phyloP scores from a whole-genome alignment of 2,329 filamentous ascomycete genomes.

The Cadophora sp. region DNA sequence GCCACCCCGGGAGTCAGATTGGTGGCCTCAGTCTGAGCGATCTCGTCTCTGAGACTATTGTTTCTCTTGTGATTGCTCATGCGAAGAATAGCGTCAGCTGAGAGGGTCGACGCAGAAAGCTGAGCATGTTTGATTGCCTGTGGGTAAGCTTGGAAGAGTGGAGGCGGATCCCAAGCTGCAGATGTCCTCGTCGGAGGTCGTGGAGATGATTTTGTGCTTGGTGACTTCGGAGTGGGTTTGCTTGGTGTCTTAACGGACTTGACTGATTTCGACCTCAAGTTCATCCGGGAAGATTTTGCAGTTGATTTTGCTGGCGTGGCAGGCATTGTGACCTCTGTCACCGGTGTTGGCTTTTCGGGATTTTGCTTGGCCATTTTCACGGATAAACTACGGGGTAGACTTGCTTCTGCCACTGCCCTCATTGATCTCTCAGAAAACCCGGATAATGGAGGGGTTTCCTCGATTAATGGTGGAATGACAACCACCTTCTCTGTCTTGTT shows the following conservation, averaged over 20 bases:
- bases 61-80: conserved; percentile 59
- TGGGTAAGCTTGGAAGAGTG: conserved; percentile 85
- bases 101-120: conserved; percentile 69
- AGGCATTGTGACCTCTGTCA: conserved; percentile 17
- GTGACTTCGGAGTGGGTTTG: conserved; percentile 32
- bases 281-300: conserved; percentile 35
- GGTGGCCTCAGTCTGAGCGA: conserved; percentile 37
- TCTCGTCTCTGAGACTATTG: conserved; percentile 49
- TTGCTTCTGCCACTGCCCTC: conserved; percentile 22
- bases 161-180: conserved; percentile 68
- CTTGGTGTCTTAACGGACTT: conserved; percentile 32
- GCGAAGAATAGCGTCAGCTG: conserved; percentile 73
- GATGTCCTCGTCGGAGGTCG: conserved; percentile 33
- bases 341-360: background rate
- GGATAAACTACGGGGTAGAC: conserved; percentile 30
- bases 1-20: conserved; percentile 24
- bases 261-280: conserved; percentile 35
- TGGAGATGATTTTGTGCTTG: conserved; percentile 28
- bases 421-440: conserved; percentile 29
- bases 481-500: conserved; percentile 37
- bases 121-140: conserved; percentile 80
- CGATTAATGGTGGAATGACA: conserved; percentile 29
- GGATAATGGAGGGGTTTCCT: conserved; percentile 29
- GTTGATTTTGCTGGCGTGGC: conserved; percentile 28
- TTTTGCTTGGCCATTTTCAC: conserved; percentile 18